Percentiles rank a stretch among this genome's conserved stretches.
These are phyloP conservation scores for Lablab purpureus DNA, from an alignment of 306 rosid species.

Conservation along the genomic window DNA sequence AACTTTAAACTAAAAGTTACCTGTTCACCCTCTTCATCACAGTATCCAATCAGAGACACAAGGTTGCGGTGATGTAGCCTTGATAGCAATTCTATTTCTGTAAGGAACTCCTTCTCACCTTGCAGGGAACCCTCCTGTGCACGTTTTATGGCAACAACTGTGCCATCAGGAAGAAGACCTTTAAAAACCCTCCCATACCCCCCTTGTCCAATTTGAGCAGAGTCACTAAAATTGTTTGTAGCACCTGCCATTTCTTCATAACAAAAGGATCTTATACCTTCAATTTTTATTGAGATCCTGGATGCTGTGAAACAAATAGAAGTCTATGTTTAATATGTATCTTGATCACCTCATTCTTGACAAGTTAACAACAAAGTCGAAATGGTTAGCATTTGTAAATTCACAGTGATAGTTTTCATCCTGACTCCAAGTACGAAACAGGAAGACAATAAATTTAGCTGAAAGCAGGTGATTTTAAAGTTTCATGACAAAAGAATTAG, in stretches of 20 bases:
- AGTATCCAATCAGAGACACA: conserved; percentile 78
- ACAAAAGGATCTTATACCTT: conserved; percentile 66
- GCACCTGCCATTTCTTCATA: conserved; percentile 69
- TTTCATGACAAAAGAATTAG: neutral
- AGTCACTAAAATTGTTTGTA: conserved; percentile 61
- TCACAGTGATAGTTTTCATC: neutral
- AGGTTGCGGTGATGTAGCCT: conserved; percentile 87
- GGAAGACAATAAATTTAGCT: neutral
- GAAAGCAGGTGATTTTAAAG: neutral
- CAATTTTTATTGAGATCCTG: conserved; percentile 61
- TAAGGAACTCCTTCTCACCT: conserved; percentile 86
- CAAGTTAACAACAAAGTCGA: neutral
- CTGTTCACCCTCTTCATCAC: conserved; percentile 84
- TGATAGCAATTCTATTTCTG: conserved; percentile 79
- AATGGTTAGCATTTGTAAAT: conserved; percentile 16
- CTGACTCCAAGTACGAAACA: neutral
- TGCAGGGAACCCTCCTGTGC: conserved; percentile 84
- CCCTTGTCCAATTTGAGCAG: conserved; percentile 76
- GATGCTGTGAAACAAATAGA: conserved; percentile 58
- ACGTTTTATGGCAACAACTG: conserved; percentile 81
- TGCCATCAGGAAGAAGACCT: conserved; percentile 71
- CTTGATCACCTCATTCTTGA: conserved; percentile 16
- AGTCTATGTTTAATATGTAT: conserved; percentile 30
- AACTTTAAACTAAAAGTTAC: conserved; percentile 46
- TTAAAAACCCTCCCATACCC: conserved; percentile 87